Evolutionary conservation across 2,329 filamentous ascomycete species (phyloP), one percentile per base, ranked within the genome.

Genomic region (Penicillium sp.): DNA sequence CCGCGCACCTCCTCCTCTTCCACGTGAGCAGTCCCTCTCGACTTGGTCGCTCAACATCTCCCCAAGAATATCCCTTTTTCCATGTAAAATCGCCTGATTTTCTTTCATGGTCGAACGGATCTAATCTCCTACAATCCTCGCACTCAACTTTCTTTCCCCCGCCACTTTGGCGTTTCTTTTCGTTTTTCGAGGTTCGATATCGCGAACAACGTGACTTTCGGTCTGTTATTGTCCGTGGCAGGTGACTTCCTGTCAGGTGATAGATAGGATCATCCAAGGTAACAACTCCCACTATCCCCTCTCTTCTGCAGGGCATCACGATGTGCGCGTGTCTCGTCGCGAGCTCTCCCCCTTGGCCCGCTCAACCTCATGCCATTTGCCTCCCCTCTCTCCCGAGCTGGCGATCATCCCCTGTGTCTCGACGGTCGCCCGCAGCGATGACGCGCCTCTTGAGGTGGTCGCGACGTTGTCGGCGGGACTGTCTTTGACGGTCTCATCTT

Each of bases 201-300:
- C 65, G 63, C 65, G 59, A 66, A 67, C 66, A 67, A 68, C 65
- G 65, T 68, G 67, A 67, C 68, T 63, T 68, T 61, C 58, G 60
- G 53, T 66, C 67, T 76, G 70, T 74, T 76, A 71, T 74, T 71
- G 70, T 72, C 72, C 69, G 69, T 70, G 71, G 73, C 74, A 76
- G 74, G 75, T 77, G 75, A 77, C 75, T 75, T 77, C 66, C 67
- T 73, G 75, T 77, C 75, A 77, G 75, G 75, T 77, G 75, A 77
- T 77, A 77, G 68, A 74, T 60, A 73, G 67, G 67, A 67, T 69
- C 69, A 74, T 75, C 72, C 70, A 72, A 75, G 72, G 72, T 71
- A 71, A 74, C 69, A 58, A 68, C 61, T 62, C 63, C 63, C 60
- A 60, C 54, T 62, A 57, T 61, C 61, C 59, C 51, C 43, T 59